Base-by-base conservation (phyloP, 2,329 filamentous ascomycete genomes). In the Arthrobotrys iridis region DNA sequence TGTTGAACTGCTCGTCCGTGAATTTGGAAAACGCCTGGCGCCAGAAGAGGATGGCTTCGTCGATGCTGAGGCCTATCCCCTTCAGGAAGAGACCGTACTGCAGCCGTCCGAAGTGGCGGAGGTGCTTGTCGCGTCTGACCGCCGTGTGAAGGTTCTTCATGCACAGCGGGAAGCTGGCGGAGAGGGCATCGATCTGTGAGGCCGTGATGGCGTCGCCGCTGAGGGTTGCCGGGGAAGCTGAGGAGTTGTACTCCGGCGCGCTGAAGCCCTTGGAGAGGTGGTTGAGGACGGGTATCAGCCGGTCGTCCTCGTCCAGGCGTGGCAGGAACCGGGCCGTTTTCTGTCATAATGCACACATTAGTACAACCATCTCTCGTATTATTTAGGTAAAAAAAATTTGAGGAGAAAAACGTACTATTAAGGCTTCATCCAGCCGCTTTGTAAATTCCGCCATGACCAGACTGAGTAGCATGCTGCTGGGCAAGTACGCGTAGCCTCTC, bases 31-130 rank as follows among this genome's bases (percentile, higher is more conserved):
- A 98, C 26, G 87, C 86, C 77, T 88, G 87, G 8, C 95, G 90
- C 95, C 95, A 99, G 85, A 99, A 99, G 10, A 93, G 79, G 22
- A 99, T 87, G 79, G 89, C 93, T 82, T 99, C 94, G 80, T 97
- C 93, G n/a, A 99, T 85, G 77, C 88, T 93, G 26, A 99, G 85
- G 0, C 95, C 95, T 72, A 98, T 93, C 43, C 95, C 95, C 83
- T 99, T 99, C 71, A 99, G 86, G 87, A 99, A 99, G 2, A 99
- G 88, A 0, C 92, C 92, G 84, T 98, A 99, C 83, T 99, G 95
- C 7, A 98, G 85, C 77, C 95, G 91, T 11, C 93, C 93, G 80
- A 87, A 97, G 82, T 99, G 93, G 83, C 97, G 97, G 77, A 99
- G 85, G 81, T 99, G 93, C 10, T 89, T 90, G 80, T 96, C 94